Base-by-base conservation (phyloP, 2,329 filamentous ascomycete species). In the Emmonsiellopsis sp. region DNA sequence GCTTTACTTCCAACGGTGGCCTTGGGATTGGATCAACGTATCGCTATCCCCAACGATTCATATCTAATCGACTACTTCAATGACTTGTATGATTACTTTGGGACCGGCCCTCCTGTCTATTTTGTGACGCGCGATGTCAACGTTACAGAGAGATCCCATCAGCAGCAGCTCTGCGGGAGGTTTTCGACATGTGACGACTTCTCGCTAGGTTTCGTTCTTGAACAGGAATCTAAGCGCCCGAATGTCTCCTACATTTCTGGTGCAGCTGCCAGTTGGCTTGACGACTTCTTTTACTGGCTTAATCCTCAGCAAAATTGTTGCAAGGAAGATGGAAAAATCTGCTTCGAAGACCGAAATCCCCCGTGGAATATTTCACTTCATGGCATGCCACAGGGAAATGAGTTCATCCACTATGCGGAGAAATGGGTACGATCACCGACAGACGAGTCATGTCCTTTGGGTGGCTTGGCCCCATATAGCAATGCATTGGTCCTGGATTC, bases 21-120 rank as follows among this genome's bases (percentile, higher is more conserved):
- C 61, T 81, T 98, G 42, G 93, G 93, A 0, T 77, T 98, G 31
- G 93, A 98, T 65, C 93, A 98, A 72, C 84, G 93, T 15, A 92
- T 96, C 52, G 93, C 93, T 9, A 87, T 98, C 54, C 93, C 93
- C 0, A 88, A 87, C 59, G 91, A 89, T 63, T 97, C 92, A 1
- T 98, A 98, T 67, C 76, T 98, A 50, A 95, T 98, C 57, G 83
- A 87, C 8, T 98, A 95, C 70, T 98, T 98, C 72, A 90, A 97
- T 64, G 93, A 98, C 67, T 76, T 98, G 32, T 95, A 96, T 67
- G 83, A 84, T 55, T 98, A 98, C 67, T 86, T 97, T 62, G 87
- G 91, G 56, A 85, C 84, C 13, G 94, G 93, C 0, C 92, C 93
- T 48, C 93, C 93, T 0, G 90, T 98, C 7, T 98, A 97, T 70